Percentiles rank a stretch among this genome's conserved stretches.
Evolutionary conservation across 768 basidiomycete species (phyloP).

Genomic region (Boletellus ananiceps): DNA sequence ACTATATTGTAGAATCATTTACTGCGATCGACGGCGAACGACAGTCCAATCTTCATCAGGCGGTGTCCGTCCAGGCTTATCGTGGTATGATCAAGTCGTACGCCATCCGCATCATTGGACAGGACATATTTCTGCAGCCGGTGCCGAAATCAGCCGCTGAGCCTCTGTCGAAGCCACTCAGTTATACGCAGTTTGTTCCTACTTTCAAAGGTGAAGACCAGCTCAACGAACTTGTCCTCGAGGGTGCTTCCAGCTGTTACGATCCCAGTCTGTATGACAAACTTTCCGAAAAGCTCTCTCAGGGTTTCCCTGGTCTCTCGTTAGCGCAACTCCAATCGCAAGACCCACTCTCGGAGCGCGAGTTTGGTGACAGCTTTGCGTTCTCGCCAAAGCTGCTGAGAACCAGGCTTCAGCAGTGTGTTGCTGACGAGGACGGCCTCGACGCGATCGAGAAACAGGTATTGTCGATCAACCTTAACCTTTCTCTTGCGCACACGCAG

Average conservation of each 20-base stretch:
- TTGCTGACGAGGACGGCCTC: conserved; percentile 33
- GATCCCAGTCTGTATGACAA: conserved; percentile 68
- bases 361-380: conserved; percentile 75
- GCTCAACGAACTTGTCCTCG: conserved; percentile 59
- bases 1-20: conserved; percentile 53
- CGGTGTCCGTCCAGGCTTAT: conserved; percentile 60
- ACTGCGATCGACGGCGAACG: conserved; percentile 32
- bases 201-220: conserved; percentile 60
- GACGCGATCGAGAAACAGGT: conserved; percentile 55
- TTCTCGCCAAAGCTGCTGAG: conserved; percentile 62
- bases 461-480: conserved; percentile 78
- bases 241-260: conserved; percentile 68
- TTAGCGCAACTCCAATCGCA: conserved; percentile 62
- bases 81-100: conserved; percentile 68
- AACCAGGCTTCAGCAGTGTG: conserved; percentile 48
- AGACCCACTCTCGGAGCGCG: conserved; percentile 60
- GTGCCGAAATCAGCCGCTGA: conserved; percentile 36
- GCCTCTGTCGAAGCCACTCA: conserved; percentile 47
- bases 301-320: conserved; percentile 53
- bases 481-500: conserved; percentile 80
- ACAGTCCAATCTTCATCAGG: conserved; percentile 56
- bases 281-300: conserved; percentile 45
- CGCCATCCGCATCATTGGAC: conserved; percentile 67
- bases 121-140: conserved; percentile 65
- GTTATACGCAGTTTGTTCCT: conserved; percentile 53